Base-by-base conservation (phyloP, 495 filamentous ascomycete genomes). In the Podospora tetraspora region DNA sequence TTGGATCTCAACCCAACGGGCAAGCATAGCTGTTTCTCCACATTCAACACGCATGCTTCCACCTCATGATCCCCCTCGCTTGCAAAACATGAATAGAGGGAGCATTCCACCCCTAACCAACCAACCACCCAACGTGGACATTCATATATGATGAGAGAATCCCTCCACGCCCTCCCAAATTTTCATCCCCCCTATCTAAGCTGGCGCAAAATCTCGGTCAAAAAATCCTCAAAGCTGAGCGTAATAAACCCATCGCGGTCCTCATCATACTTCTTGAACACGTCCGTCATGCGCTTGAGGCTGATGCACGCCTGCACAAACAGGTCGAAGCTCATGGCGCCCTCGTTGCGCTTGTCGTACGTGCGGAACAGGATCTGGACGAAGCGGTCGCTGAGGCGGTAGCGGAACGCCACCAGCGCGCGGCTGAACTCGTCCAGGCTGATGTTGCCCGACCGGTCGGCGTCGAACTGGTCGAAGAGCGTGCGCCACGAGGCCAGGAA, bases 231-330 rank as follows among this genome's bases (percentile, higher is more conserved):
- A 75, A 94, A 94, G 74, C 90, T 92, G 63, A 94, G 76, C 8
- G 90, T 93, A 64, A 94, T 92, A 74, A 89, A 96, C 34, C 95
- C 95, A 80, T 98, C 95, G 32, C 95, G 87, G 79, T 99, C 95
- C 68, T 96, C 91, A 70, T 99, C 95, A 79, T 98, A 99, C 76
- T 91, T 92, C 88, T 99, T 99, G 78, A 99, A 99, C 22, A 97
- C 94, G 78, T 99, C 95, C 69, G 95, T 99, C 94, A 99, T 97
- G 68, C 96, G 85, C 86, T 97, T 96, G 72, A 99, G 82, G 75
- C 87, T 90, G 74, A 99, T 99, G 77, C 95, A 98, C 30, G 92
- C 93, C 83, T 99, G 95, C 70, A 99, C 95, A 77, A 98, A 99
- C 61, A 99, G 80, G 84, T 99, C 95, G 74, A 99, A 98, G 79